phyloP scores from a whole-genome alignment of 257 asterid species.

The Primulina eburnea region DNA sequence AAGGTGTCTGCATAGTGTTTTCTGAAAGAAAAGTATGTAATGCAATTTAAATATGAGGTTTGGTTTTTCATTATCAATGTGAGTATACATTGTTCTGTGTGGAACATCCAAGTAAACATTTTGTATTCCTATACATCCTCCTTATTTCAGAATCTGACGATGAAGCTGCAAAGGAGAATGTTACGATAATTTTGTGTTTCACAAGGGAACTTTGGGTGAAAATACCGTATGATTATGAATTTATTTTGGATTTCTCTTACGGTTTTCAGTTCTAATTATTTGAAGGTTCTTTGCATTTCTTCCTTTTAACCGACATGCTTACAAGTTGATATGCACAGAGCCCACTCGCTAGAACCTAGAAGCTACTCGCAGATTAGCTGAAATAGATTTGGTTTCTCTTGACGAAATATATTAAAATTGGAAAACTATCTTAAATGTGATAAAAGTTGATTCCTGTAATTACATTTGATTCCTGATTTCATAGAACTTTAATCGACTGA shows the following conservation, averaged over 20 bases:
- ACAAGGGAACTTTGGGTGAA: background rate
- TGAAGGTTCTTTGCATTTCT: background rate
- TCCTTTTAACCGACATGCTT: background rate
- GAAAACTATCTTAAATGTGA: background rate
- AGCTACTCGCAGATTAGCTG: conserved; percentile 26
- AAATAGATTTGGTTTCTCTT: background rate
- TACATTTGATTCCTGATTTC: background rate
- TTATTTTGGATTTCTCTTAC: background rate
- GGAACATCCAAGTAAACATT: background rate
- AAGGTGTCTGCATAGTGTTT: too few relatives aligned
- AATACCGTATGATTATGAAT: background rate
- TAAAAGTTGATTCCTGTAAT: too few relatives aligned
- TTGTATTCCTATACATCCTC: background rate
- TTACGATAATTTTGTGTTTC: too few relatives aligned
- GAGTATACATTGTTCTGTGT: background rate
- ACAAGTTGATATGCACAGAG: background rate
- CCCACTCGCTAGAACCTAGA: background rate
- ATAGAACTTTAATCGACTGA: background rate
- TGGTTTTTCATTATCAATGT: background rate
- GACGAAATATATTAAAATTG: background rate
- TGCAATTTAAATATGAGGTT: background rate
- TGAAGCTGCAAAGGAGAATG: background rate
- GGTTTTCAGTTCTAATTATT: background rate
- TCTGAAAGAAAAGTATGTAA: background rate
- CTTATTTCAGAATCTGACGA: too few relatives aligned